Conservation (phyloP, 176 grass and related monocot species). For the Aegilops umbellulata region DNA sequence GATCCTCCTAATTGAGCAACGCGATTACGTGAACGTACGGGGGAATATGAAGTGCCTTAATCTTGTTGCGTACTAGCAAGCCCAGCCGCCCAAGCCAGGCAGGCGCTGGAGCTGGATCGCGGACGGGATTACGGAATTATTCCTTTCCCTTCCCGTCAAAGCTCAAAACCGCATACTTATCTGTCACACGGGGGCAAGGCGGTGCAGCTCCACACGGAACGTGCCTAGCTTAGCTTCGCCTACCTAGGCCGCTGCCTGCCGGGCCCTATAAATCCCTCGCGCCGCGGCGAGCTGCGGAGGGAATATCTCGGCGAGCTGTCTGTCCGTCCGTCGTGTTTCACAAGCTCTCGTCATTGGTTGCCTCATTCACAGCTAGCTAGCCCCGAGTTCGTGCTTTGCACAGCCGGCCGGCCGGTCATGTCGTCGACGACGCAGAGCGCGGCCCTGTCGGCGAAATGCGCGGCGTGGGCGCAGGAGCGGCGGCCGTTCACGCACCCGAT, state of each 20-base stretch:
- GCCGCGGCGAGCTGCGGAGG: background rate
- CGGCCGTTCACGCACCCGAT: slow-evolving; percentile 35
- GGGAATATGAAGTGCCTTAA: background rate
- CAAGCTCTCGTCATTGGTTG: background rate
- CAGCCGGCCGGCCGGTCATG: background rate
- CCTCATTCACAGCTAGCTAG: background rate
- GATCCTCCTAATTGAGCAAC: background rate
- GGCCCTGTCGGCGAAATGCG: background rate
- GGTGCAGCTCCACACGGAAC: slow-evolving; percentile 39
- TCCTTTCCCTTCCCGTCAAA: slow-evolving; percentile 39
- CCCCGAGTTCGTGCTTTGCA: too few species aligned
- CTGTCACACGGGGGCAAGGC: background rate
- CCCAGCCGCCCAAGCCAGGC: background rate
- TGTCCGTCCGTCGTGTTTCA: background rate
- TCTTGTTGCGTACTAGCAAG: background rate
- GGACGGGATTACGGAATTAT: slow-evolving; percentile 15
- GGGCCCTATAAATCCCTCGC: slow-evolving; percentile 11
- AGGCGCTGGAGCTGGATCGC: background rate
- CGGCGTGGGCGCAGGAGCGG: slow-evolving; percentile 15
- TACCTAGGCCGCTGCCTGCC: slow-evolving; percentile 16
- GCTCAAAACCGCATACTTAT: slow-evolving; percentile 25
- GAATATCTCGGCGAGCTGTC: background rate
- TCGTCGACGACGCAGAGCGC: slow-evolving; percentile 16
- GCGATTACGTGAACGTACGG: background rate
- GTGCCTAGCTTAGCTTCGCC: background rate